Percentiles rank a stretch among this genome's conserved stretches.
phyloP scores from a whole-genome alignment of 179 eudicot genomes.

The Corrigiola litoralis region DNA sequence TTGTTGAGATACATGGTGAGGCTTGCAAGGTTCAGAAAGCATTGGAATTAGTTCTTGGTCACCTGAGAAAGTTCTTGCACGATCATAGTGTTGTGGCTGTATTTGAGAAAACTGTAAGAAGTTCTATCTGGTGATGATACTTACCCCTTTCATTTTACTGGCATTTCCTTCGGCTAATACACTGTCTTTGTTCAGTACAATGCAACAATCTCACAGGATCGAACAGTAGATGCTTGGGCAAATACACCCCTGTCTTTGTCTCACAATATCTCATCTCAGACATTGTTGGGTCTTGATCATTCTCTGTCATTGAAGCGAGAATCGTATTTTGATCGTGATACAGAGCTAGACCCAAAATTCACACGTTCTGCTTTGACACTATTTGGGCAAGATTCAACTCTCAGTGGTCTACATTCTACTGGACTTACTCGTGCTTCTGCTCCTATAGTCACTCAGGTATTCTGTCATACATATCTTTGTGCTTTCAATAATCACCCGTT shows the following conservation, averaged over 20 bases:
- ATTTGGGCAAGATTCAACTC: slow-evolving; percentile 55
- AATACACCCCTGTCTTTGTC: slow-evolving; percentile 39
- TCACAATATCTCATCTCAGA: slow-evolving; percentile 30
- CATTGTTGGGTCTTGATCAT: slow-evolving; percentile 46
- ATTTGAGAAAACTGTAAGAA: slow-evolving; percentile 73
- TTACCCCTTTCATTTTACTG: neutral
- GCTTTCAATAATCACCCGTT: neutral
- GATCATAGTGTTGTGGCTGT: slow-evolving; percentile 80
- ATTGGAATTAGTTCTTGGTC: slow-evolving; percentile 69
- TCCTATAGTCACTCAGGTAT: slow-evolving; percentile 80
- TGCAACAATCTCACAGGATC: slow-evolving; percentile 51
- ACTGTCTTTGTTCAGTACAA: slow-evolving; percentile 40
- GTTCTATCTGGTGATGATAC: neutral
- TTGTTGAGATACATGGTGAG: slow-evolving; percentile 86
- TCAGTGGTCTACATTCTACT: slow-evolving; percentile 46
- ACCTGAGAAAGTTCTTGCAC: slow-evolving; percentile 81
- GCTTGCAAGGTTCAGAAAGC: slow-evolving; percentile 70
- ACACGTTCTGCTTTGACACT: slow-evolving; percentile 45
- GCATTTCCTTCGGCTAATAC: slow-evolving; percentile 12
- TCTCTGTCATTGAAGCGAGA: slow-evolving; percentile 49
- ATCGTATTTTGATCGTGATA: slow-evolving; percentile 47
- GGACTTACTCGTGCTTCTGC: slow-evolving; percentile 50
- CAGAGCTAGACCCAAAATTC: slow-evolving; percentile 40
- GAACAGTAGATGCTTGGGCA: slow-evolving; percentile 48
- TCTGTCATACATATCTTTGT: neutral